These are phyloP conservation scores for Coniella vitis DNA, from an alignment of 2,329 filamentous ascomycete species.

Conservation along the genomic window DNA sequence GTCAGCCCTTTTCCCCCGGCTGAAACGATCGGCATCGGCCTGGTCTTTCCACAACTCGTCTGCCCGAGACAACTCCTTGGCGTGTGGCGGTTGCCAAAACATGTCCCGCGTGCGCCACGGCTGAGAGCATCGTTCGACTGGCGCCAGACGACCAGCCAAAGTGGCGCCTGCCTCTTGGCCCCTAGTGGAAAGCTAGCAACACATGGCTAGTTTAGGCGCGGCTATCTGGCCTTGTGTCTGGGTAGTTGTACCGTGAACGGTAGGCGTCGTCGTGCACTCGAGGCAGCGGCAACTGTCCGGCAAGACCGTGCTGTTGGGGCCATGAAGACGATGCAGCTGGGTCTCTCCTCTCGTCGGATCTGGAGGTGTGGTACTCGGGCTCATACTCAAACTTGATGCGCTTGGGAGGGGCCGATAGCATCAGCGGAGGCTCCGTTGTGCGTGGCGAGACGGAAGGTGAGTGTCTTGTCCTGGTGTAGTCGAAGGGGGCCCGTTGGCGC, in stretches of 20 bases:
- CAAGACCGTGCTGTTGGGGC: slow-evolving; percentile 26
- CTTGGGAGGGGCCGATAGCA: slow-evolving; percentile 35
- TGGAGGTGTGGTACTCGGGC: slow-evolving; percentile 31
- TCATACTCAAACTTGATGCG: slow-evolving; percentile 43
- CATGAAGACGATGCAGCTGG: slow-evolving; percentile 22
- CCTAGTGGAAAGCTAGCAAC: slow-evolving; percentile 34
- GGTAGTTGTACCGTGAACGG: slow-evolving; percentile 22
- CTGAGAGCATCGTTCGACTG: slow-evolving; percentile 24
- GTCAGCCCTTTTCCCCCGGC: not conserved
- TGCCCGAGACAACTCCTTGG: not conserved
- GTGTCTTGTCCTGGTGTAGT: slow-evolving; percentile 35
- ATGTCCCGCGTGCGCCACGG: not conserved
- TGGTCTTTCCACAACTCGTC: not conserved
- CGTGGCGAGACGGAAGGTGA: slow-evolving; percentile 44
- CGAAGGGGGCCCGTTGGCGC: slow-evolving; percentile 24
- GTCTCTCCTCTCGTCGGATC: slow-evolving; percentile 25
- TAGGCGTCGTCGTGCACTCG: slow-evolving; percentile 44
- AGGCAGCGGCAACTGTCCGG: slow-evolving; percentile 37
- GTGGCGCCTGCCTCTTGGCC: not conserved
- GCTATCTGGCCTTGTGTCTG: slow-evolving; percentile 37
- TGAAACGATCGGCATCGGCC: not conserved
- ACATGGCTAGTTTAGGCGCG: too few species aligned
- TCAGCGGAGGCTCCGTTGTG: slow-evolving; percentile 28
- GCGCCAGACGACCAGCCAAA: slow-evolving; percentile 19
- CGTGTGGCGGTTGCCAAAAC: slow-evolving; percentile 1